phyloP scores from a whole-genome alignment of 176 grass and related monocot species.

The Oryza coarctata region DNA sequence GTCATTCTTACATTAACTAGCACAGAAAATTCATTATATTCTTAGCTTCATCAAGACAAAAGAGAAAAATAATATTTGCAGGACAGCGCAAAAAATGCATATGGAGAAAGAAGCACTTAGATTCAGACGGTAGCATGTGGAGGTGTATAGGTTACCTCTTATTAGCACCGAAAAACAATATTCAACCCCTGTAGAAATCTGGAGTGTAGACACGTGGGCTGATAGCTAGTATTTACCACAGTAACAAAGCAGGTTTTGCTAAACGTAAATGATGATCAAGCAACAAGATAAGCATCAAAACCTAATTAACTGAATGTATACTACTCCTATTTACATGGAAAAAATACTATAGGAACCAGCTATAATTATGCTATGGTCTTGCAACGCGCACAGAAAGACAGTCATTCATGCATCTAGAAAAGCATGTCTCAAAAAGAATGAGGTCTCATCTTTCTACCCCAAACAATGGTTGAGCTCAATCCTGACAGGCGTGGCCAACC shows the following conservation, averaged over 20 bases:
- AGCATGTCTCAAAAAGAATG: not conserved
- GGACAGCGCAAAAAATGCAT: not conserved
- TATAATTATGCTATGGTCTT: not conserved
- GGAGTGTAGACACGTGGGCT: too few relatives aligned
- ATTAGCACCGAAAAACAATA: not conserved
- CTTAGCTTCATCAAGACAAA: not conserved
- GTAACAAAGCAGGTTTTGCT: conserved; percentile 6
- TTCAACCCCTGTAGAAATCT: not conserved
- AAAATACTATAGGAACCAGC: not conserved
- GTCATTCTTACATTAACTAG: not conserved
- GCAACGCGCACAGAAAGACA: not conserved
- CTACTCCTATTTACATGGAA: not conserved
- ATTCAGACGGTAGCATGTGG: not conserved
- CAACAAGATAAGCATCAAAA: not conserved
- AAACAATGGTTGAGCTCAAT: not conserved
- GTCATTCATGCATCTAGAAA: not conserved
- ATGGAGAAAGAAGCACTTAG: not conserved
- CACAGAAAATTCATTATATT: not conserved
- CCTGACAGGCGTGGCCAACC: not conserved
- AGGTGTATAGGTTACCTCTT: not conserved
- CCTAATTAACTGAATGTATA: not conserved
- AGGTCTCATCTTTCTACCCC: not conserved
- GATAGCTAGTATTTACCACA: not conserved
- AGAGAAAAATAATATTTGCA: not conserved
- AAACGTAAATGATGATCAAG: not conserved